Conservation (phyloP, 371 early-diverging fungal genomes). For the Dinochytrium kinnereticum region DNA sequence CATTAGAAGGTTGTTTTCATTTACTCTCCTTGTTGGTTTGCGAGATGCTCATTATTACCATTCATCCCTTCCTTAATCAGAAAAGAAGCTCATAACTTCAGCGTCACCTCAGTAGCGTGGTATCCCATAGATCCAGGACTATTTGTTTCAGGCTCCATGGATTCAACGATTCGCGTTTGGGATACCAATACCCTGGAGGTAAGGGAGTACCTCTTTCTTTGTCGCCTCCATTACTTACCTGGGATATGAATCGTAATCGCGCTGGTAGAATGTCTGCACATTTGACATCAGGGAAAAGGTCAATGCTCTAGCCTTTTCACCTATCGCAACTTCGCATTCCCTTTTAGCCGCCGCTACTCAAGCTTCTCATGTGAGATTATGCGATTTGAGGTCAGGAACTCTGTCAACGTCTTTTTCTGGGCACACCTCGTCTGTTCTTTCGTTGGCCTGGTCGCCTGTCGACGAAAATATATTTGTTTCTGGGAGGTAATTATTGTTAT, state of each 20-base stretch:
- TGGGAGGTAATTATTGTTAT: conserved; percentile 63
- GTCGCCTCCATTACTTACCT: background rate
- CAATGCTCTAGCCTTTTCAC: conserved; percentile 72
- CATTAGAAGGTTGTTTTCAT: conserved; percentile 40
- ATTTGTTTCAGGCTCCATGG: conserved; percentile 84
- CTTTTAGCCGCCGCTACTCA: conserved; percentile 74
- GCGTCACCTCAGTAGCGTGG: conserved; percentile 78
- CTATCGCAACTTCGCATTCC: conserved; percentile 68
- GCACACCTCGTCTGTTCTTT: conserved; percentile 71
- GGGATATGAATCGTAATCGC: background rate
- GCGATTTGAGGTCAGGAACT: conserved; percentile 79
- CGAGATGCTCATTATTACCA: no score
- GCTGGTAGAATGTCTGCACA: conserved; percentile 66
- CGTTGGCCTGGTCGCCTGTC: conserved; percentile 82
- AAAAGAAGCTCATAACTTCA: conserved; percentile 63
- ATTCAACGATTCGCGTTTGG: conserved; percentile 82
- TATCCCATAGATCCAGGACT: conserved; percentile 86
- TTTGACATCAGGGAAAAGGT: conserved; percentile 72
- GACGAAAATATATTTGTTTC: conserved; percentile 80
- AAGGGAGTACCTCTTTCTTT: conserved; percentile 8
- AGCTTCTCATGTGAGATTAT: conserved; percentile 73
- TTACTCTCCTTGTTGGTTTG: background rate
- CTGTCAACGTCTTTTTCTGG: conserved; percentile 67
- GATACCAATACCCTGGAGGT: conserved; percentile 79
- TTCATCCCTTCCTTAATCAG: no score